Conservation (phyloP, 345 rosid species). For the Bretschneidera sinensis region DNA sequence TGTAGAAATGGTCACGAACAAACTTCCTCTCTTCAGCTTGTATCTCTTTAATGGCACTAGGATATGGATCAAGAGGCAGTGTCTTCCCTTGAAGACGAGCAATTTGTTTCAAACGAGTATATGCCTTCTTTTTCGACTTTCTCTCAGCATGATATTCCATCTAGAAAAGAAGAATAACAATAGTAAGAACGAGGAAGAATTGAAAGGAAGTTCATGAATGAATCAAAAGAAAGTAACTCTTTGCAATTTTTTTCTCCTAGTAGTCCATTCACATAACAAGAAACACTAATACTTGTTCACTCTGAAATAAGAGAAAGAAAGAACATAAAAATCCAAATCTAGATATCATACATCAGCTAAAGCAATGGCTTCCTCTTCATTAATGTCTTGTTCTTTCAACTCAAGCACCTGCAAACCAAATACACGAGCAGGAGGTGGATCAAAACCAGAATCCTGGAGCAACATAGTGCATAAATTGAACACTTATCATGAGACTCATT, state of each 20-base stretch:
- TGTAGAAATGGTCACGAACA: constrained; percentile 40
- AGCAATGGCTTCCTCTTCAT: constrained; percentile 67
- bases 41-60: constrained; percentile 56
- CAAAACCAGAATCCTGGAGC: constrained; percentile 50
- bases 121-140: constrained; percentile 65
- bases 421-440: constrained; percentile 76
- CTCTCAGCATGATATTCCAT: constrained; percentile 68
- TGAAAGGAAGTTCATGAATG: neutral
- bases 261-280: neutral
- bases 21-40: constrained; percentile 52
- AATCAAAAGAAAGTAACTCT: too few species aligned
- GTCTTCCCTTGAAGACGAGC: constrained; percentile 55
- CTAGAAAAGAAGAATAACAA: constrained; percentile 21
- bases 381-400: constrained; percentile 71
- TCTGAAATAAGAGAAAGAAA: neutral
- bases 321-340: neutral
- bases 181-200: neutral
- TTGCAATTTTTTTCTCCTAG: too few species aligned
- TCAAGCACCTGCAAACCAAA: constrained; percentile 74
- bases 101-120: constrained; percentile 58
- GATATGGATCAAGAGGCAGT: constrained; percentile 79
- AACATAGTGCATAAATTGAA: constrained; percentile 16
- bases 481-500: neutral
- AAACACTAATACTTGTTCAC: too few species aligned
- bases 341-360: constrained; percentile 62